Evolutionary conservation across 345 rosid species (phyloP).

Genomic region (Boechera stricta): DNA sequence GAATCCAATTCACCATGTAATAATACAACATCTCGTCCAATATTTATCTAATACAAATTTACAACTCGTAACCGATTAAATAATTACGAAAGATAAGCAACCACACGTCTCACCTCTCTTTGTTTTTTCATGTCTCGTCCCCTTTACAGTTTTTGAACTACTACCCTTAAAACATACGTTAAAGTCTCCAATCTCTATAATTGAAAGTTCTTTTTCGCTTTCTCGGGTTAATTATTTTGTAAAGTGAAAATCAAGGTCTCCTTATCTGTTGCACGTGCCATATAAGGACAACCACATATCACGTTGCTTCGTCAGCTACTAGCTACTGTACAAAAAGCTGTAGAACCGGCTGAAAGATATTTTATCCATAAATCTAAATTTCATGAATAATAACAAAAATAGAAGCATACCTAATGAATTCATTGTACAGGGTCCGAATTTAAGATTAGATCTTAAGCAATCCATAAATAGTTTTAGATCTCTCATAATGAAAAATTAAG

Average conservation of each 20-base stretch:
- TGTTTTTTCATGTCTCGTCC: conserved; percentile 4
- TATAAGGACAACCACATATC: conserved; percentile 45
- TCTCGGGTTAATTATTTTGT: conserved; percentile 2
- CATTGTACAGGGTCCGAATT: too few relatives aligned
- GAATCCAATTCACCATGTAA: not conserved
- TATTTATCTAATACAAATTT: not conserved
- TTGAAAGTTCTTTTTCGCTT: conserved; percentile 16
- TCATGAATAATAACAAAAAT: too few relatives aligned
- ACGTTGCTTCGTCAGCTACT: conserved; percentile 38
- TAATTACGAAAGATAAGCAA: conserved; percentile 4
- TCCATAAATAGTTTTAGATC: too few relatives aligned
- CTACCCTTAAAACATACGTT: not conserved
- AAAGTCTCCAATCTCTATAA: not conserved
- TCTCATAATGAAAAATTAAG: too few relatives aligned
- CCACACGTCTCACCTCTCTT: conserved; percentile 28
- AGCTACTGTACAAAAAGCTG: conserved; percentile 37
- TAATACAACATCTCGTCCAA: not conserved
- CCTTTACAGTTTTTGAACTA: conserved; percentile 3
- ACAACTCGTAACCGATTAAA: not conserved
- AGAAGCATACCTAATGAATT: too few relatives aligned
- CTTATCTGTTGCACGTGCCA: conserved; percentile 44
- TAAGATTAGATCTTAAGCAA: too few relatives aligned
- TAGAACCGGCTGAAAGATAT: not conserved
- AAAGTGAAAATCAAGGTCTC: conserved; percentile 30
- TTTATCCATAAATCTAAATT: too few relatives aligned